Evolutionary conservation across 768 basidiomycete species (phyloP).

Genomic region (Phaeotremella skinneri): DNA sequence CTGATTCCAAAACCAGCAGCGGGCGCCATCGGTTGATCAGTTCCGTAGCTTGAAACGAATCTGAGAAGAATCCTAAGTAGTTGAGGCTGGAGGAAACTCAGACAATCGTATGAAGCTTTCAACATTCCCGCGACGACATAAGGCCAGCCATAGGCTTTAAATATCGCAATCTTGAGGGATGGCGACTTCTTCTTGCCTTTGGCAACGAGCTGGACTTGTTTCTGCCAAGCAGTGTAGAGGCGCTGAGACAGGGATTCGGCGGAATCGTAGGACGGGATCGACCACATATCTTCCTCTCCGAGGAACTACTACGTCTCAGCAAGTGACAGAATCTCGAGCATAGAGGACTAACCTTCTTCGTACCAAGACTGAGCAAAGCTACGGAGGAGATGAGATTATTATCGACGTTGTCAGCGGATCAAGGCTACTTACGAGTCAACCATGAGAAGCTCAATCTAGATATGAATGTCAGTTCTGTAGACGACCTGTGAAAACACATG

Average conservation of each 20-base stretch:
- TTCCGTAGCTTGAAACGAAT: constrained; percentile 72
- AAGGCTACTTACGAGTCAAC: constrained; percentile 60
- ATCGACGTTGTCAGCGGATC: constrained; percentile 32
- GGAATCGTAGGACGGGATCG: constrained; percentile 66
- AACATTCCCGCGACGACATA: constrained; percentile 59
- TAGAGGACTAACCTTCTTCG: constrained; percentile 26
- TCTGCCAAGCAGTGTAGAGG: constrained; percentile 63
- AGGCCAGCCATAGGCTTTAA: constrained; percentile 72
- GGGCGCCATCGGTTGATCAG: constrained; percentile 52
- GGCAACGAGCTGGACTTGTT: constrained; percentile 53
- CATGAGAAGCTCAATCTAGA: constrained; percentile 67
- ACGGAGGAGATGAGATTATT: constrained; percentile 36
- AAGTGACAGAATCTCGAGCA: neutral
- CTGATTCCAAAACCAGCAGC: constrained; percentile 75
- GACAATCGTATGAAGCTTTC: constrained; percentile 74
- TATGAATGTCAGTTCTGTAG: neutral
- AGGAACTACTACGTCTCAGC: constrained; percentile 56
- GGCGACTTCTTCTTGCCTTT: constrained; percentile 51
- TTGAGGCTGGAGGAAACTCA: constrained; percentile 84
- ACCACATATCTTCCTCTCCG: constrained; percentile 81
- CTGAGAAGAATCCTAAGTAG: constrained; percentile 72
- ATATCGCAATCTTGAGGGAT: constrained; percentile 70
- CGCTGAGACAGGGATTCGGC: constrained; percentile 65
- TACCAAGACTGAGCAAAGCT: constrained; percentile 51
- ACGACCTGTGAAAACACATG: constrained; percentile 18